Conservation (phyloP, 441 rosid species). For the Adansonia grandidieri region DNA sequence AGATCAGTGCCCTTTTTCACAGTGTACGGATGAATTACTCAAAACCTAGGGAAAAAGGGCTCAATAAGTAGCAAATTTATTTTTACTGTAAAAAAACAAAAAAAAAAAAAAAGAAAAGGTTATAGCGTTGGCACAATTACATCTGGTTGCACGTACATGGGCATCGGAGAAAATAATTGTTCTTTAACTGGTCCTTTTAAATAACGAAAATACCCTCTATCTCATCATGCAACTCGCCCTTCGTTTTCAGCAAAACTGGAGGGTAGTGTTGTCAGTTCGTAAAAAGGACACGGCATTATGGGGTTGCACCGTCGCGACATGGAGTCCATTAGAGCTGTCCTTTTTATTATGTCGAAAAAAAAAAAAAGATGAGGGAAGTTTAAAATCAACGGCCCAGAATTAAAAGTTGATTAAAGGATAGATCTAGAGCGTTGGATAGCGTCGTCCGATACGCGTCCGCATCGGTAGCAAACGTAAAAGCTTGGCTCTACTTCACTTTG, state of each 20-base stretch:
- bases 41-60: not conserved
- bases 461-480: constrained; percentile 28
- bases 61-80: not conserved
- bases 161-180: constrained; percentile 15
- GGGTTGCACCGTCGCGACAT: constrained; percentile 52
- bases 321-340: constrained; percentile 62
- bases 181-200: not conserved
- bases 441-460: not conserved
- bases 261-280: constrained; percentile 43
- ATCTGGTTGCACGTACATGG: constrained; percentile 35
- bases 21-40: constrained; percentile 49
- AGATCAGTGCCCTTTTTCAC: constrained; percentile 40
- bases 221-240: not conserved
- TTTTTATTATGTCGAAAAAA: constrained; percentile 45
- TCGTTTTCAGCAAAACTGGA: not conserved
- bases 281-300: constrained; percentile 54
- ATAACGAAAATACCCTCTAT: constrained; percentile 42
- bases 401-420: not conserved
- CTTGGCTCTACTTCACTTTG: constrained; percentile 18
- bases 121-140: constrained; percentile 20
- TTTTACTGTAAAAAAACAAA: constrained; percentile 11
- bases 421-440: constrained; percentile 36
- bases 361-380: constrained; percentile 14
- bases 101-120: not conserved
- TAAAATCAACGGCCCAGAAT: constrained; percentile 33